Evolutionary conservation across 1,284 basidiomycete genomes (phyloP), one percentile per base, ranked within the genome.

Genomic region (Omphalotus olearius): DNA sequence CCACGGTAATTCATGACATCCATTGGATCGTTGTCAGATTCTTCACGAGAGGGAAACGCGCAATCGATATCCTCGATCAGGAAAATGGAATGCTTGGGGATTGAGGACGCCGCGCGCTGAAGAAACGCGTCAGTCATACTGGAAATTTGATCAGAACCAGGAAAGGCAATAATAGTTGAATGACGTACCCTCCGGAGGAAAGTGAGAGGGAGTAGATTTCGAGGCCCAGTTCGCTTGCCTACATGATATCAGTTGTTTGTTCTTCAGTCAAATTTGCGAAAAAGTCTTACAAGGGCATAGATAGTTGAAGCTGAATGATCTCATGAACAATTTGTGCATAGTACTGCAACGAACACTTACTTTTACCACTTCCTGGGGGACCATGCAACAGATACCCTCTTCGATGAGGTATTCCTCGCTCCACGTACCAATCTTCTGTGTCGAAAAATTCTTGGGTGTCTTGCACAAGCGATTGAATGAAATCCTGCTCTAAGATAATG

Each of bases 151-250:
- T 20, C 25, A 23, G 11, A 51, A 45, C 6, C 20, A 45, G 30
- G 41, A 25, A 47, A 46, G 16, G 10, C 17, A 41, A 20, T 17
- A 35, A 39, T 25, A 26, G 17, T 50, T 36, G 14, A 28, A 18
- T 23, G 30, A 66, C 73, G 37, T 58, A 79, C 76, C 70, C 72
- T 28, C 68, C 65, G 18, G 76, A 69, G 0, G 79, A 72, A 4
- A 85, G 66, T 1, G 78, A 79, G 6, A 85, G 60, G 0, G 76
- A 70, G 54, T 80, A 84, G 17, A 84, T 79, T 56, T 83, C 80
- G 10, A 83, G 67, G 17, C 74, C 73, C 2, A 84, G 69, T 62
- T 80, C 80, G 2, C 80, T 76, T 3, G 82, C 80, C 70, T 55
- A 25, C 23, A 23, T 45, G 5, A n/a, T 28, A 6, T 53, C 26